Evolutionary conservation across 176 grass and related monocot genomes (phyloP), one percentile per base, ranked within the genome.

Genomic region (Ampelocalamus luodianensis): DNA sequence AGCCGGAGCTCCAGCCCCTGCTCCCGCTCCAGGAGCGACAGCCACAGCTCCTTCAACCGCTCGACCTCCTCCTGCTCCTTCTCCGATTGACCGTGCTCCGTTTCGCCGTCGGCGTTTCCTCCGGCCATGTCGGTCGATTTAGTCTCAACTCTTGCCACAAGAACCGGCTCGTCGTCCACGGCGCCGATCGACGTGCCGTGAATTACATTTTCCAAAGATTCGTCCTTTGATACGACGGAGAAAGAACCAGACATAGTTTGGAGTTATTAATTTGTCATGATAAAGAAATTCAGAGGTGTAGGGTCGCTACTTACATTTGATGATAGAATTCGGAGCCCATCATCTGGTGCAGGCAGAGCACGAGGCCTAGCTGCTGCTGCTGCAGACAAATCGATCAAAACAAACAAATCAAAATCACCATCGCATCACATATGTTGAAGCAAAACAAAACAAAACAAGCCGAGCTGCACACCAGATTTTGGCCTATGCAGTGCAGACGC

Each of bases 11-110:
- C 91, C 48, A 93, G 83, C 79, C 29, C 18, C 71, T 87, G 79
- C 40, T 93, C 91, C 54, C 83, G 92, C 80, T 98, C 89, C 50
- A 85, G 58, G 38, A 95, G 82, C 2, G 85, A 90, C 54, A 92
- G 78, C 75, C 85, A 90, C 72, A 93, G 70, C 64, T 88, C 71
- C 64, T 82, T 58, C 37, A 98, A 78, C 58, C 64, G 72, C 29
- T 62, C 40, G 5, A 71, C 56, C 77, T 93, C 95, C 12, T 77
- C 63, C n/a, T 76, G 59, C 10, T 66, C 51, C 34, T 72, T 59
- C 70, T 85, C 73, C 6, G 34, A 27, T 34, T 18, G 66, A 10
- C 18, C 79, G 18, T 50, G 15, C 74, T 71, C 89, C 45, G 66
- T 39, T 50, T 79, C 68, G 45, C 11, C 46, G 16, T 7, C 40